Conservation (phyloP, 345 rosid species). For the Acer negundo region DNA sequence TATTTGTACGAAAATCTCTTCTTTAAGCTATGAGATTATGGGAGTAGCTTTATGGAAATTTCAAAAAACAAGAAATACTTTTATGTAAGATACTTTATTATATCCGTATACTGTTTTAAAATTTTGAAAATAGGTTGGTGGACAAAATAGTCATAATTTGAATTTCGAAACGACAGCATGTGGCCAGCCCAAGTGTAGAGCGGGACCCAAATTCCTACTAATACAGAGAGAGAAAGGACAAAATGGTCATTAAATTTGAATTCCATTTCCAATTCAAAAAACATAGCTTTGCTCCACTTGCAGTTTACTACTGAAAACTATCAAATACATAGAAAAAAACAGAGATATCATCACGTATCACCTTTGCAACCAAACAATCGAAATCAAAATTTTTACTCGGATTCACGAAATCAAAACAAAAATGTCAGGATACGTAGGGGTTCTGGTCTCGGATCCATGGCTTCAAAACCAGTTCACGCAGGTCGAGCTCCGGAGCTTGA, state of each 20-base stretch:
- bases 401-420: neutral
- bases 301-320: slow-evolving; percentile 7
- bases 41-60: no score
- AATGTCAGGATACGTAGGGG: slow-evolving; percentile 90
- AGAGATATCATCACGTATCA: neutral
- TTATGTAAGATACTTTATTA: no score
- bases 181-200: neutral
- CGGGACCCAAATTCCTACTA: slow-evolving; percentile 31
- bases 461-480: slow-evolving; percentile 99
- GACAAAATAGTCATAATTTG: slow-evolving; percentile 22
- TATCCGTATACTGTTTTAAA: no score
- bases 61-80: no score
- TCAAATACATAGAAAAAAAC: neutral
- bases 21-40: no score
- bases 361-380: neutral
- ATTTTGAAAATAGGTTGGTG: slow-evolving; percentile 1
- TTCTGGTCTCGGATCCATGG: slow-evolving; percentile 94
- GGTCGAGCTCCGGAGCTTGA: slow-evolving; percentile 97
- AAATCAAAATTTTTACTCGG: neutral
- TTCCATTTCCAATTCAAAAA: slow-evolving; percentile 28
- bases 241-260: slow-evolving; percentile 48
- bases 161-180: slow-evolving; percentile 30
- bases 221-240: slow-evolving; percentile 23
- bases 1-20: no score
- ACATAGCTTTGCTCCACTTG: slow-evolving; percentile 13